A percentile compares a stretch with the other conserved stretches of the same genome.
Conservation (phyloP, 345 rosid species). For the Physaria fendleri region DNA sequence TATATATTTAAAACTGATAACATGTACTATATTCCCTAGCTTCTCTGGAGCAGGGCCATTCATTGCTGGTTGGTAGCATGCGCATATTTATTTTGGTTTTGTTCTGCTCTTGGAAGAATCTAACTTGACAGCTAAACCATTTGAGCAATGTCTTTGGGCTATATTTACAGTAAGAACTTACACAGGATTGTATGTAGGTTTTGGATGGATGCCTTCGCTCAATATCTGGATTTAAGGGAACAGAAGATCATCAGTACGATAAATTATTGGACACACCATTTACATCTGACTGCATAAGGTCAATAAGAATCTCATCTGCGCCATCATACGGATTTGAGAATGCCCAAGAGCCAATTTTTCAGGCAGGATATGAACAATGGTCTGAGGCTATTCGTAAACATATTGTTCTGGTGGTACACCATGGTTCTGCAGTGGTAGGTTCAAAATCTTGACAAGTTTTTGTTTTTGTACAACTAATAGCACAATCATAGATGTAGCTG, state of each 20-base stretch:
- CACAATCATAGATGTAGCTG: not conserved
- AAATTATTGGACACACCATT: conserved; percentile 63
- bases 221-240: conserved; percentile 88
- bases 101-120: not conserved
- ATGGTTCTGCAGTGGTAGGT: conserved; percentile 75
- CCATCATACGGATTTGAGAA: conserved; percentile 60
- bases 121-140: not conserved
- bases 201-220: conserved; percentile 91
- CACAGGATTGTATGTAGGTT: conserved; percentile 43
- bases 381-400: conserved; percentile 61
- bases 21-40: not conserved
- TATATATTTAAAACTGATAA: not conserved
- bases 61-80: conserved; percentile 4
- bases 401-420: conserved; percentile 56
- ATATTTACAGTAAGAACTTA: conserved; percentile 8
- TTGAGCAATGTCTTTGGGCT: conserved; percentile 8
- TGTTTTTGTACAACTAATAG: conserved; percentile 1
- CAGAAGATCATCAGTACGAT: conserved; percentile 69
- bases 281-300: conserved; percentile 72
- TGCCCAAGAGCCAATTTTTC: conserved; percentile 35
- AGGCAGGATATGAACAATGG: conserved; percentile 65
- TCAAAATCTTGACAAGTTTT: conserved; percentile 8
- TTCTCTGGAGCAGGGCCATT: conserved; percentile 6
- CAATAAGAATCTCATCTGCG: conserved; percentile 75
- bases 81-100: conserved; percentile 2